Evolutionary conservation across 2,329 filamentous ascomycete genomes (phyloP).

Genomic region (Hypomyces rosellus): DNA sequence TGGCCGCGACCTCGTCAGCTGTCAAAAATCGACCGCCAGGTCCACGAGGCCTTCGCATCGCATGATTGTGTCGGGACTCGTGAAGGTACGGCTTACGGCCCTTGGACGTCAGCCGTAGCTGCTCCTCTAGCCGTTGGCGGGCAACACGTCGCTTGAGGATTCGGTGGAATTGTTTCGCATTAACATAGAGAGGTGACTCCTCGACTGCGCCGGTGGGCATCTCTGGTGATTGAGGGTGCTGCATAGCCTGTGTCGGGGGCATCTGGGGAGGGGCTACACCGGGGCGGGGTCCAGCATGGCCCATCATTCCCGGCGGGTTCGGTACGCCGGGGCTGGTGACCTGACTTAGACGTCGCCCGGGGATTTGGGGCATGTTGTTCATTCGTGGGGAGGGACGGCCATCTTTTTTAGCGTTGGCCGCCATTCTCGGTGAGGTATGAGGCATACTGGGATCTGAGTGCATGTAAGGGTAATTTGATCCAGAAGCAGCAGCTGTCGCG

Average conservation of each 20-base stretch:
- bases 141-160: constrained; percentile 93
- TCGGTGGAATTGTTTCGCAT: constrained; percentile 97
- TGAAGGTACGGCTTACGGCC: constrained; percentile 95
- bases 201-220: constrained; percentile 67
- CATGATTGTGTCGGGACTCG: constrained; percentile 95
- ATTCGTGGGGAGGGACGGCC: constrained; percentile 74
- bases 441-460: constrained; percentile 61
- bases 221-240: constrained; percentile 71
- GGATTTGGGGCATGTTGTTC: constrained; percentile 54
- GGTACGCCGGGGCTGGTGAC: constrained; percentile 69
- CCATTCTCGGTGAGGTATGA: constrained; percentile 72
- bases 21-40: constrained; percentile 94
- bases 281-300: constrained; percentile 50
- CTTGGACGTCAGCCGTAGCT: constrained; percentile 85
- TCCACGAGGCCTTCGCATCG: constrained; percentile 89
- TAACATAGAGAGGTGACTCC: constrained; percentile 94
- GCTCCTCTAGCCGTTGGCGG: constrained; percentile 88
- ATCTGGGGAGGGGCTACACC: constrained; percentile 53
- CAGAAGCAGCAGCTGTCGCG: constrained; percentile 82
- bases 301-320: constrained; percentile 70
- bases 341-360: constrained; percentile 66
- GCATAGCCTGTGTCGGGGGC: constrained; percentile 57
- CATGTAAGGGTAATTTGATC: constrained; percentile 69
- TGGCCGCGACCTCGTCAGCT: constrained; percentile 87
- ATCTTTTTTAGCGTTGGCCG: constrained; percentile 65